Base-by-base conservation (phyloP, 768 basidiomycete species). In the Tulasnella calospora region DNA sequence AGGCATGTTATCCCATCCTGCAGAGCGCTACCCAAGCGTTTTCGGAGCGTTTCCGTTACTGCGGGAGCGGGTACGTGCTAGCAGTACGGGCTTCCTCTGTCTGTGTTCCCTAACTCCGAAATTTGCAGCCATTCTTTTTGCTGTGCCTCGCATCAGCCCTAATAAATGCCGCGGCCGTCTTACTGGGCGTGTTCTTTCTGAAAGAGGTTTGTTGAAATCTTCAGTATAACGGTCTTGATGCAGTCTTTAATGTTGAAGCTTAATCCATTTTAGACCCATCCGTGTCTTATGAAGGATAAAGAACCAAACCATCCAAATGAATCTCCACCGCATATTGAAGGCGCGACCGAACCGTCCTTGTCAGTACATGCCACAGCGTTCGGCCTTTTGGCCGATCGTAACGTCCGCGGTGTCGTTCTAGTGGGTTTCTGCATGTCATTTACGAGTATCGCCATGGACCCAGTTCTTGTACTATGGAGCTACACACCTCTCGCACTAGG, bases 381-480 rank as follows among this genome's bases (percentile, higher is more conserved):
- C 27, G 67, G 35, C 12, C 75, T 76, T 27, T 51, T 78, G 17
- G 55, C 75, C 76, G 19, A 80, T 80, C 72, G 80, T 47, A 23
- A 21, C 61, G 17, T 79, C 77, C 73, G 74, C 19, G 40, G 76
- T 1, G 55, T 82, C 27, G 55, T 80, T n/a, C 27, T 27, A 7
- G 36, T 74, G 23, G 75, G 79, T 30, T 81, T 84, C 23, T 81
- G 90, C n/a, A 81, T 90, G 36, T 84, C 87, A 9, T 86, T 88
- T 30, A 2, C 13, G 13, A 8, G 13, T 9, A 89, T 79, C 85
- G 27, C 84, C 12, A 89, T 88, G 0, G 90, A 91, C 72, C 88
- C 90, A 21, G 88, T 90, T 19, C 92, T 92, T 81, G 89, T 91
- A 10, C 85, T 92, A 40, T 91, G 89, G 81, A 90, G 89, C 79